Evolutionary conservation across 805 yeast genomes (phyloP), one percentile per base, ranked within the genome.

Genomic region (Ogataea nonfermentans): DNA sequence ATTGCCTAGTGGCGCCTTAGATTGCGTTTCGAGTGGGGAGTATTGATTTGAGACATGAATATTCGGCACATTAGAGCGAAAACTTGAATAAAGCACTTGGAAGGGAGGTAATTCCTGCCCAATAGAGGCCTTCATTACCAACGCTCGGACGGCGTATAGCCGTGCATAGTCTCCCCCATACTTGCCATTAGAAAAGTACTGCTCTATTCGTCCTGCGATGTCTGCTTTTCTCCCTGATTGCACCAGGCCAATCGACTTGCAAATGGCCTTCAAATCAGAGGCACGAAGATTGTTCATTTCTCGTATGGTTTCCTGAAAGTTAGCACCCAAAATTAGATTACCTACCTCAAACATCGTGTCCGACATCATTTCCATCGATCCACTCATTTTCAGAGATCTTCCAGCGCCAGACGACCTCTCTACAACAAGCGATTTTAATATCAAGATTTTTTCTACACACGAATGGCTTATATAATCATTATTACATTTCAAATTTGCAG

Each of bases 161-260:
- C 76, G 62, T 32, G 70, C 66, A 5, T 56, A 51, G 38, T 72
- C 76, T 14, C 65, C 59, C n/a, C 56, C 51, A 15, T 39, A 23
- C 24, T 55, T 51, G 1, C 78, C 78, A 29, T 62, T 66, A 20
- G 63, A 62, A 25, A 79, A 48, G 48, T 65, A 73, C n/a, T 61
- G 63, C 35, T 63, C 55, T 6, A 86, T 59, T 24, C 88, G 66
- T 24, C 76, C 78, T 37, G 72, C 71, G 10, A 85, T 59, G 24
- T 76, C 82, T 14, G 72, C 70, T 59, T 86, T 87, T 26, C 78
- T 64, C 1, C 93, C 95, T 5, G 70, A 53, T 8, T 65, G 51
- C 2, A 76, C 60, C 13, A 81, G 58, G 2, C 73, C 72, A 12
- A 79, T 52, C 1, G 78, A 52, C 30, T 75, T 66, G 24, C 81